Percentiles rank a stretch among this genome's conserved stretches.
Evolutionary conservation across 495 filamentous ascomycete species (phyloP).

Genomic region (Penicillium turbatum): DNA sequence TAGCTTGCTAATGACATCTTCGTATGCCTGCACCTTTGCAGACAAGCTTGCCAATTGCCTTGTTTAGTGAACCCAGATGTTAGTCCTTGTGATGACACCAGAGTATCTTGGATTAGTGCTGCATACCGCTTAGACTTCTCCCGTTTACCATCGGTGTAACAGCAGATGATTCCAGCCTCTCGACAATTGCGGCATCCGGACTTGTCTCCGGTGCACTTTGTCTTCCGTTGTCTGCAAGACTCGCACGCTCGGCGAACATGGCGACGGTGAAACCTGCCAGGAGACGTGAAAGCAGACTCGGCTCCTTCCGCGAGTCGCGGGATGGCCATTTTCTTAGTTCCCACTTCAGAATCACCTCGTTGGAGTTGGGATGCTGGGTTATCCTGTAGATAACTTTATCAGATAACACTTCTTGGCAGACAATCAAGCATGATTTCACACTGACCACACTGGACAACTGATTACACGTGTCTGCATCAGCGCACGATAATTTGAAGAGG

Average conservation of each 20-base stretch:
- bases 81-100: neutral
- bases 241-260: slow-evolving; percentile 48
- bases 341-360: slow-evolving; percentile 16
- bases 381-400: slow-evolving; percentile 18
- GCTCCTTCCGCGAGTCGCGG: slow-evolving; percentile 39
- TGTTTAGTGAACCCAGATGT: neutral
- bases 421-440: slow-evolving; percentile 2
- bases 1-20: slow-evolving; percentile 38
- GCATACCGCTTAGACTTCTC: slow-evolving; percentile 52
- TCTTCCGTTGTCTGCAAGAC: slow-evolving; percentile 49
- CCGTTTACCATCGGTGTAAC: slow-evolving; percentile 55
- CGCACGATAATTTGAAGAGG: slow-evolving; percentile 30
- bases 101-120: neutral
- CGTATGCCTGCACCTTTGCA: slow-evolving; percentile 47
- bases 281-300: slow-evolving; percentile 36
- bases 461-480: slow-evolving; percentile 29
- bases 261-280: slow-evolving; percentile 38
- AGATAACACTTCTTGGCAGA: neutral
- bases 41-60: slow-evolving; percentile 49
- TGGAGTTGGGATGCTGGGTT: slow-evolving; percentile 19
- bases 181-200: slow-evolving; percentile 54
- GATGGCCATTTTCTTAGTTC: slow-evolving; percentile 39
- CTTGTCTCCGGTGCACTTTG: slow-evolving; percentile 55
- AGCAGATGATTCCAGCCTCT: slow-evolving; percentile 47
- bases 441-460: slow-evolving; percentile 29